A percentile compares a stretch with the other conserved stretches of the same genome.
These are phyloP conservation scores for Rhododendron mucronatum DNA, from an alignment of 148 eudicot species.

Conservation along the genomic window DNA sequence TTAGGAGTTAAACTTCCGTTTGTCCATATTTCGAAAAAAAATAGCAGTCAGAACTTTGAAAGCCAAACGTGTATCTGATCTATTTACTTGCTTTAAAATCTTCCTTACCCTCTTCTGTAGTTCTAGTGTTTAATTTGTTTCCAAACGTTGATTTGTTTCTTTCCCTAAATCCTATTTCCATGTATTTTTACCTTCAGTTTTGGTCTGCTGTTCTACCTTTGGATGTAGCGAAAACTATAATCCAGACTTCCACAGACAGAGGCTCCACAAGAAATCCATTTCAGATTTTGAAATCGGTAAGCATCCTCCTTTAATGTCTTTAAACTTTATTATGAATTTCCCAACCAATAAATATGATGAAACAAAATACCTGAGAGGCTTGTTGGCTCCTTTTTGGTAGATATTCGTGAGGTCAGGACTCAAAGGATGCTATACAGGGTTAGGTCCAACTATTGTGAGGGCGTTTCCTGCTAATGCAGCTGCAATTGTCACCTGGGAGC, in stretches of 20 bases:
- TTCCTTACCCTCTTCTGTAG: neutral
- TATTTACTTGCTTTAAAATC: neutral
- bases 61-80: neutral
- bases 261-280: slow-evolving; percentile 64
- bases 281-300: slow-evolving; percentile 50
- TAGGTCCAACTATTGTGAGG: slow-evolving; percentile 78
- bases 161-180: slow-evolving; percentile 7
- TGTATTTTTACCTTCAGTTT: slow-evolving; percentile 35
- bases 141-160: neutral
- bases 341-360: neutral
- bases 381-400: slow-evolving; percentile 34
- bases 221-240: slow-evolving; percentile 89
- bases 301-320: neutral
- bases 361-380: neutral
- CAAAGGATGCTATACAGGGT: slow-evolving; percentile 84
- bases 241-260: slow-evolving; percentile 65
- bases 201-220: slow-evolving; percentile 79
- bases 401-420: slow-evolving; percentile 70
- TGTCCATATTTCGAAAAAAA: too few relatives aligned
- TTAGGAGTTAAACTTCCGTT: too few relatives aligned
- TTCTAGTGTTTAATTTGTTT: neutral
- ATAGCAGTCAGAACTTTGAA: neutral
- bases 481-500: slow-evolving; percentile 89
- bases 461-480: slow-evolving; percentile 98
- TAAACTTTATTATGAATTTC: neutral